Base-by-base conservation (phyloP, 2,329 filamentous ascomycete species). In the Alternaria sp. region DNA sequence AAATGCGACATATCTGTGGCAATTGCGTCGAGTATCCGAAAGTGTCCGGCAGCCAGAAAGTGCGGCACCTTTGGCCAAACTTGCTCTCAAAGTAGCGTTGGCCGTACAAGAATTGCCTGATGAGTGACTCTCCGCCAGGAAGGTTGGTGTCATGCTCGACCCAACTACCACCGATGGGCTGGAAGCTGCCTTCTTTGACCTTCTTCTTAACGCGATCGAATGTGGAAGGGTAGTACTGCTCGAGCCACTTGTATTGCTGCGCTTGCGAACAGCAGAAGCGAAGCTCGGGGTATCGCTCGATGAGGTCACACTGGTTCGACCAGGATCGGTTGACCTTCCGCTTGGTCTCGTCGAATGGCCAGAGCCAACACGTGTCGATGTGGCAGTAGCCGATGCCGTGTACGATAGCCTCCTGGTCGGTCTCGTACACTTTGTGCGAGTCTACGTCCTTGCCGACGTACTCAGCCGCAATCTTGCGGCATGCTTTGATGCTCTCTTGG, bases 91-190 rank as follows among this genome's bases (percentile, higher is more conserved):
- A 99, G 83, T 95, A 97, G 44, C 96, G 87, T 78, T 99, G 96
- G 4, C 96, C 96, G 72, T 97, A 97, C 53, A 99, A 79, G 77
- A 99, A 99, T 78, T 99, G 96, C 45, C 96, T 89, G 50, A 96
- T 91, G 41, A 99, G 87, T 3, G 95, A 97, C 81, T 99, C 96
- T 51, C 96, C 96, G 73, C 94, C 95, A 0, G 96, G 96, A 86
- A 99, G 87, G 77, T 99, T 99, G 67, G 96, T 99, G 78, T 99
- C 96, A 76, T 99, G 96, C 78, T 99, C 96, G 15, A 99, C 95
- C 96, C 96, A 99, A 82, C 94, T 97, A 58, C 96, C 96, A 67
- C 96, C 96, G 71, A 99, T 95, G 14, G 94, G 94, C 70, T 97
- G 93, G 80, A 99, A 99, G 65, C 88, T 91, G 21, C 94, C 95